Evolutionary conservation across 768 basidiomycete genomes (phyloP).

Genomic region (Phylloporus sp.): DNA sequence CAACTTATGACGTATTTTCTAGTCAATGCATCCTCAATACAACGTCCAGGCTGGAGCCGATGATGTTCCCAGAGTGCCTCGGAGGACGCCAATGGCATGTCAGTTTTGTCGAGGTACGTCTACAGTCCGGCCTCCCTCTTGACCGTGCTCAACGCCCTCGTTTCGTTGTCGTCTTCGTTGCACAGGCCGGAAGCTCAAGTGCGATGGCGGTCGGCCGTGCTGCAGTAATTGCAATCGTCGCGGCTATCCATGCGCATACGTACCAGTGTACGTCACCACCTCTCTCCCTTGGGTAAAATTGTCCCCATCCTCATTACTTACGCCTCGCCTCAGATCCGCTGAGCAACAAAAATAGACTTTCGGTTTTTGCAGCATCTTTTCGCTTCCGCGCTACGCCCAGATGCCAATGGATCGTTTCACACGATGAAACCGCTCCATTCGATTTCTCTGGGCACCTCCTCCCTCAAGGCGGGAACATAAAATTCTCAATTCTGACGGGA

Average conservation of each 20-base stretch:
- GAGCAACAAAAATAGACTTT: constrained; percentile 31
- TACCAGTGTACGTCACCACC: constrained; percentile 56
- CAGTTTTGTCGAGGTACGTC: constrained; percentile 62
- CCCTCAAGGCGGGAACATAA: constrained; percentile 1
- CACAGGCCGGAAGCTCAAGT: constrained; percentile 68
- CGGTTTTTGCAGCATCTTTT: constrained; percentile 11
- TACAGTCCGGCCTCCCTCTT: neutral
- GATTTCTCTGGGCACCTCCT: constrained; percentile 4
- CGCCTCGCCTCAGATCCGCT: constrained; percentile 18
- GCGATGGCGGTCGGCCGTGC: constrained; percentile 59
- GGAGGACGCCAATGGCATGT: constrained; percentile 68
- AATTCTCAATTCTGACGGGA: constrained; percentile 8
- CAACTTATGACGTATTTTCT: neutral
- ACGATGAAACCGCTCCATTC: constrained; percentile 15
- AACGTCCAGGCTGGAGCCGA: constrained; percentile 12
- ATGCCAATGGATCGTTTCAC: constrained; percentile 21
- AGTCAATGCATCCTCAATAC: constrained; percentile 19
- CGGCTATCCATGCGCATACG: constrained; percentile 54
- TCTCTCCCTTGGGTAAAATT: constrained; percentile 4
- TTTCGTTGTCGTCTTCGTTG: neutral
- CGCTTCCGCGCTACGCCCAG: constrained; percentile 16
- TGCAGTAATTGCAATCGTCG: constrained; percentile 66
- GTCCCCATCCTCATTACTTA: constrained; percentile 6
- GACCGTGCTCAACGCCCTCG: neutral
- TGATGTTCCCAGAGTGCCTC: constrained; percentile 31